phyloP scores from a whole-genome alignment of 2,329 filamentous ascomycete genomes.

The Fusarium sp. region DNA sequence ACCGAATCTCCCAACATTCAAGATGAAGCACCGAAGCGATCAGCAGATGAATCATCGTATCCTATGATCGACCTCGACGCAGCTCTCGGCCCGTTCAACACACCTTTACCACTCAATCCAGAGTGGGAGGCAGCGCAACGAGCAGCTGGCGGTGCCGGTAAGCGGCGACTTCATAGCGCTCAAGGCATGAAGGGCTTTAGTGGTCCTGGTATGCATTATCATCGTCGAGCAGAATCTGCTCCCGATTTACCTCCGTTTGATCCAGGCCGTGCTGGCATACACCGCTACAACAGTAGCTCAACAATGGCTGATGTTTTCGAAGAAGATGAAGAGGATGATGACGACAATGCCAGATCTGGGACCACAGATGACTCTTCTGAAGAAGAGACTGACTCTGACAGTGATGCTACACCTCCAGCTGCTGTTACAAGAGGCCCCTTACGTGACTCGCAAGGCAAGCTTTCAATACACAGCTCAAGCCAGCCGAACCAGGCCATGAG shows the following conservation, averaged over 20 bases:
- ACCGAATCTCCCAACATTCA: constrained; percentile 51
- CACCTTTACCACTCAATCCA: constrained; percentile 69
- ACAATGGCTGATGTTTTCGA: constrained; percentile 90
- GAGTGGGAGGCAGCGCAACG: constrained; percentile 75
- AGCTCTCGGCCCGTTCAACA: constrained; percentile 91
- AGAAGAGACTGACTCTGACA: constrained; percentile 58
- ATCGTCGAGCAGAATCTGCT: constrained; percentile 81
- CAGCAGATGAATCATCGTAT: constrained; percentile 72
- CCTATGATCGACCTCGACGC: constrained; percentile 95
- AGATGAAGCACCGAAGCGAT: constrained; percentile 47
- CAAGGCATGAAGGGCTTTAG: constrained; percentile 74
- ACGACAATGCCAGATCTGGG: constrained; percentile 57
- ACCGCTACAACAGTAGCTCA: constrained; percentile 71
- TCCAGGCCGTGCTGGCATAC: constrained; percentile 62
- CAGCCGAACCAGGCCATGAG: constrained; percentile 45
- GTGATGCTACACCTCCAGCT: constrained; percentile 48
- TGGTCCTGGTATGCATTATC: constrained; percentile 77
- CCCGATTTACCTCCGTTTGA: constrained; percentile 83
- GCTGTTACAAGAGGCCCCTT: constrained; percentile 34
- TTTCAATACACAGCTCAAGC: constrained; percentile 34
- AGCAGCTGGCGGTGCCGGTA: constrained; percentile 60
- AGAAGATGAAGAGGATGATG: constrained; percentile 77
- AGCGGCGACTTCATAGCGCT: constrained; percentile 80
- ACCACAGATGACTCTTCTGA: constrained; percentile 52
- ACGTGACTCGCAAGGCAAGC: constrained; percentile 34